Evolutionary conservation across 768 basidiomycete species (phyloP).

Genomic region (Tremella yokohamensis): DNA sequence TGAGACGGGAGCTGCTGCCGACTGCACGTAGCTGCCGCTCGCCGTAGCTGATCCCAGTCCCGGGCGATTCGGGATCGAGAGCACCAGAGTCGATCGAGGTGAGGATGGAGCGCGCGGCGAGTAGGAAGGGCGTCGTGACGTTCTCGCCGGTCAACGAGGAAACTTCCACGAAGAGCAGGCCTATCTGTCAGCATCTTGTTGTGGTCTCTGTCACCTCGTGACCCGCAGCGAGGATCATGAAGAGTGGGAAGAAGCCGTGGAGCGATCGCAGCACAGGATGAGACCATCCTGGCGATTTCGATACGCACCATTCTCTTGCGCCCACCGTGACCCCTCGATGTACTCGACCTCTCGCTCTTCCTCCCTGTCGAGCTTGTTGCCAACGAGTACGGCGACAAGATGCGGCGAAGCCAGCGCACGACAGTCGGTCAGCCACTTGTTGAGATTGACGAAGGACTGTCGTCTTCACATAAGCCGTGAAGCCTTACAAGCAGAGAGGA

Average conservation of each 20-base stretch:
- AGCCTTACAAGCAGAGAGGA: neutral
- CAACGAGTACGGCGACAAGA: conserved; percentile 68
- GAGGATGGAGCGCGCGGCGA: conserved; percentile 78
- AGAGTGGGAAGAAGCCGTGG: neutral
- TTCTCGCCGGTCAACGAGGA: conserved; percentile 91
- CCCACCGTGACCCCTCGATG: conserved; percentile 92
- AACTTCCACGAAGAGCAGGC: conserved; percentile 86
- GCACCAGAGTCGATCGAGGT: conserved; percentile 84
- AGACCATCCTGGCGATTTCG: too few relatives aligned
- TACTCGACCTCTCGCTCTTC: conserved; percentile 91
- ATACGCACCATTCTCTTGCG: conserved; percentile 81
- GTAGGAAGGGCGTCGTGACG: conserved; percentile 79
- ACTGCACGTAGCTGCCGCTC: conserved; percentile 87
- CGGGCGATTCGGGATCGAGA: conserved; percentile 88
- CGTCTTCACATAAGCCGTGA: conserved; percentile 59
- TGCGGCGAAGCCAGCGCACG: conserved; percentile 88
- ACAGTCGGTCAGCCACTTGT: conserved; percentile 89
- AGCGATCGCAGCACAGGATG: too few relatives aligned
- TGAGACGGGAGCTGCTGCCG: conserved; percentile 81
- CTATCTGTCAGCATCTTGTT: conserved; percentile 53
- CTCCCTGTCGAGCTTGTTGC: conserved; percentile 91
- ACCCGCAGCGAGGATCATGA: neutral
- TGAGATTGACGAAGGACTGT: conserved; percentile 75
- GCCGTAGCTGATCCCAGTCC: conserved; percentile 93
- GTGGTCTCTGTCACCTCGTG: neutral